Conservation (phyloP, 306 rosid species). For the Quercus parvula region DNA sequence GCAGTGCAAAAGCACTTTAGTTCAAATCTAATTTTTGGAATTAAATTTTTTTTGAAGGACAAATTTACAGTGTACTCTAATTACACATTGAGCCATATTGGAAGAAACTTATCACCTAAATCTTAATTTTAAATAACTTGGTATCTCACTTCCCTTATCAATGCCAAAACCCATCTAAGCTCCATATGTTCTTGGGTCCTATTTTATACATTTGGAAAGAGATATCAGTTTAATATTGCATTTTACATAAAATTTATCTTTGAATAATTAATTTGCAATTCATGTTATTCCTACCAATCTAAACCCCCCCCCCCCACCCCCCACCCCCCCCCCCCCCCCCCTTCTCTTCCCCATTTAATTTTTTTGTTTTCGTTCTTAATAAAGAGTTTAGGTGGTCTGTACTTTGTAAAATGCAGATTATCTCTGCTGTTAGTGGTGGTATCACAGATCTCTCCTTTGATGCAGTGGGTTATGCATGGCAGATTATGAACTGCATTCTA, state of each 20-base stretch:
- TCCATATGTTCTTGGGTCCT: background rate
- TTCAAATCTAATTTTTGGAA: background rate
- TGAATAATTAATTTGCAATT: background rate
- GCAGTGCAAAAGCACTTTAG: background rate
- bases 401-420: slow-evolving; percentile 49
- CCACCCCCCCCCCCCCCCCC: too few species aligned
- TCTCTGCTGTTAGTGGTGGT: slow-evolving; percentile 81
- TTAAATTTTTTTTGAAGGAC: background rate
- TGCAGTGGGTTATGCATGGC: slow-evolving; percentile 80
- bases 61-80: background rate
- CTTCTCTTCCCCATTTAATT: too few species aligned
- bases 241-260: background rate
- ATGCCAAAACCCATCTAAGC: background rate
- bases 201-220: background rate
- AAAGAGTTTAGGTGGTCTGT: slow-evolving; percentile 7
- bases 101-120: slow-evolving; percentile 1
- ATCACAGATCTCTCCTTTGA: slow-evolving; percentile 76
- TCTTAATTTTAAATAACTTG: background rate
- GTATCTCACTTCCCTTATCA: slow-evolving; percentile 2
- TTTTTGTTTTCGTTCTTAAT: background rate
- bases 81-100: background rate
- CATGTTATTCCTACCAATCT: background rate
- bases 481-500: slow-evolving; percentile 63
- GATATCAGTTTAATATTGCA: background rate
- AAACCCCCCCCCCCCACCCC: too few species aligned